Base-by-base conservation (phyloP, 73 alveolate species). In the Effrenium voratum region DNA sequence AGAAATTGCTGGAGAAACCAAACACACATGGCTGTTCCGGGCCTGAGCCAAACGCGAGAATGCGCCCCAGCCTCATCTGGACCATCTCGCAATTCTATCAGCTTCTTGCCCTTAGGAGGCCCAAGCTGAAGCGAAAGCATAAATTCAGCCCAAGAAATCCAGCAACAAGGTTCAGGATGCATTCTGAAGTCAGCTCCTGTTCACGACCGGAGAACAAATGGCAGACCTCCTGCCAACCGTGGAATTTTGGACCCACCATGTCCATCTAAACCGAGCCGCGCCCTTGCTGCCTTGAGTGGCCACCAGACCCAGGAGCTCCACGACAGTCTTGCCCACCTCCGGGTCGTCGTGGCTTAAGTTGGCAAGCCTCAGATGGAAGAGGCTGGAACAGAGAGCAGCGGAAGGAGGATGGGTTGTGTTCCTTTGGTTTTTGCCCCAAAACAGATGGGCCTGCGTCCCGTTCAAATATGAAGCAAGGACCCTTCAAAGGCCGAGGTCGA, bases 221-320 rank as follows among this genome's bases (percentile, higher is more conserved):
- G 19, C 26, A 52, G 19, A 52, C 19, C 63, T 19, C 19, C 63
- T 12, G 63, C 26, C 8, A 52, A 8, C 19, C 19, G 26, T 52
- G 26, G 26, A 52, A 12, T 22, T 2, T 66, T 1, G 41, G 30
- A 28, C 79, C n/a, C 43, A n/a, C 15, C 16, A 0, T 30, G 2
- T 66, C 43, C 79, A 26, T 32, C 50, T 8, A 28, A 19, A 28
- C 60, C 76, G 26, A 40, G 97, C 2, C 1, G 72, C 97, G 8
- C 77, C 73, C 34, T 50, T 57, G 10, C 87, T 47, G 1, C 97
- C 97, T 45, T 87, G 41, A 16, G 75, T 59, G 36, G 80, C 75
- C 75, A 90, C 80, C 24, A 90, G 47, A 38, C 88, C 97, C 88
- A 90, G 50, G 22, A 90, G 82, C 87, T 90, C 97, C 70, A 90